Percentiles rank a stretch among this genome's conserved stretches.
These are phyloP conservation scores for Botrytis medusae DNA, from an alignment of 2,329 filamentous ascomycete genomes.

Conservation along the genomic window DNA sequence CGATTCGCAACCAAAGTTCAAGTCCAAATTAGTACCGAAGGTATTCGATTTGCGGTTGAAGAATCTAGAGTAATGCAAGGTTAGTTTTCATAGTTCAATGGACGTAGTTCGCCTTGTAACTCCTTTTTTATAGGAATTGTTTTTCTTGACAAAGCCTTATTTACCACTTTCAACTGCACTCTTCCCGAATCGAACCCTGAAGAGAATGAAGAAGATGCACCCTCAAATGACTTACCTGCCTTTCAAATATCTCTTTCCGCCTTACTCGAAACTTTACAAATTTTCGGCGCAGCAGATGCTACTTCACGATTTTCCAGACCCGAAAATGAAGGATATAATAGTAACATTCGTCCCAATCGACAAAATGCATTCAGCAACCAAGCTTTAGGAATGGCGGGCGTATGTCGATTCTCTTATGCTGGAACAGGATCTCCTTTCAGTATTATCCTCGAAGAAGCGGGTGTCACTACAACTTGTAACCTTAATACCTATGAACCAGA, in stretches of 20 bases:
- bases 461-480: conserved; percentile 85
- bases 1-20: conserved; percentile 56
- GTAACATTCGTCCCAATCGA: conserved; percentile 61
- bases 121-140: conserved; percentile 59
- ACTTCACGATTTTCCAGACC: conserved; percentile 54
- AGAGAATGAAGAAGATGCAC: conserved; percentile 43
- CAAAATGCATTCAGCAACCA: conserved; percentile 80
- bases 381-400: conserved; percentile 77
- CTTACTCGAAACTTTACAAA: conserved; percentile 90
- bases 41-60: conserved; percentile 83
- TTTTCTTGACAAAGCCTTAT: conserved; percentile 85
- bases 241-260: conserved; percentile 88
- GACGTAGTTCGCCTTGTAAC: conserved; percentile 25
- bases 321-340: conserved; percentile 60
- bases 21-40: conserved; percentile 79
- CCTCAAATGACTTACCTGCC: conserved; percentile 53
- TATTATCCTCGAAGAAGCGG: conserved; percentile 81
- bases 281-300: conserved; percentile 82
- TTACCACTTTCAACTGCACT: conserved; percentile 79
- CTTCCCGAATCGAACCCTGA: conserved; percentile 43
- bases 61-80: conserved; percentile 91
- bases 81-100: conserved; percentile 42
- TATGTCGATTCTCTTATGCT: conserved; percentile 79
- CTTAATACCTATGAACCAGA: conserved; percentile 85
- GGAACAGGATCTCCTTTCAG: conserved; percentile 75